Base-by-base conservation (phyloP, 352 stramenopile genomes). In the Aphanomyces astaci region DNA sequence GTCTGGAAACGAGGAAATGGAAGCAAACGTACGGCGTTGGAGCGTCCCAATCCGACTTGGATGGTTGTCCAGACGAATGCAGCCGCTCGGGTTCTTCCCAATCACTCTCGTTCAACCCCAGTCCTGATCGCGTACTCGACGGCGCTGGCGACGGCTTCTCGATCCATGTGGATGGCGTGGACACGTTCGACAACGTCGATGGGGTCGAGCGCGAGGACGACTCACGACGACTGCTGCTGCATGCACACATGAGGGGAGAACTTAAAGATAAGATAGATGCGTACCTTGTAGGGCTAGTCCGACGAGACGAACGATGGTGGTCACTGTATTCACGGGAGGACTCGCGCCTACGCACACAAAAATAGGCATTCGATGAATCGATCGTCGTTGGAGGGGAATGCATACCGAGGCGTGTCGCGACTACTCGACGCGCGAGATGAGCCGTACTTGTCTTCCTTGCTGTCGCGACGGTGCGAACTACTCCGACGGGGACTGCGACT, bases 21-120 rank as follows among this genome's bases (percentile, higher is more conserved):
- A 39, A 59, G 10, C 45, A 24, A 65, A 24, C 36, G 51, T 68
- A 68, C 62, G 80, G 80, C 39, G 80, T 86, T 51, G 77, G 73
- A 40, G 76, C 52, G 24, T 88, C 83, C 66, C 78, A 86, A 13
- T 86, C 77, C n/a, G 67, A 31, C 60, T 79, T 39, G 55, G 72
- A 5, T 28, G 43, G 10, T 11, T 57, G 57, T 63, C 49, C 76
- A 3, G 70, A 65, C n/a, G 76, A 86, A 46, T 79, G 77, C 3
- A 94, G 73, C 17, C 71, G 78, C 63, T 94, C 86, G 1, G 84
- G 82, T 25, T 78, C 75, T 63, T 92, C 86, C 86, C 86, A 94
- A 39, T 94, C 86, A 70, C 77, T 89, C 45, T 71, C 51, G 51
- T 84, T 76, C 1, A 94, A 73, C 28, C 71, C 70, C 43, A 70